These are phyloP conservation scores for Pythium phragmitis DNA, from an alignment of 352 stramenopile genomes.

Conservation along the genomic window DNA sequence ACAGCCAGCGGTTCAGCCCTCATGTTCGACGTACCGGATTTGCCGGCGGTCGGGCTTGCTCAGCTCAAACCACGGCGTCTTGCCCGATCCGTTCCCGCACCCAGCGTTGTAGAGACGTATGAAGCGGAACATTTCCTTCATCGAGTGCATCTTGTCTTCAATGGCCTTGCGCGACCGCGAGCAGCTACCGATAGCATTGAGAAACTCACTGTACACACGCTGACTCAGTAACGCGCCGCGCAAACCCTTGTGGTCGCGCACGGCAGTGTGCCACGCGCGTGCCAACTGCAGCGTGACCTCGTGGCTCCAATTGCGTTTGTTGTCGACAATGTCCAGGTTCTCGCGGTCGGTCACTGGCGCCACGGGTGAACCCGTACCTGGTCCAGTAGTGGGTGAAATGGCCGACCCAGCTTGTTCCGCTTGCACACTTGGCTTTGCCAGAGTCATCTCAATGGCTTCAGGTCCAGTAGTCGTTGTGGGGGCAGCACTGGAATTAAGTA, in stretches of 20 bases:
- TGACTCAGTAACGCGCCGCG: constrained; percentile 46
- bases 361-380: neutral
- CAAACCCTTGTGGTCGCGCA: constrained; percentile 31
- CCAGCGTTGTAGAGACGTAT: constrained; percentile 49
- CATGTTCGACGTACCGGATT: constrained; percentile 28
- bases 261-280: constrained; percentile 45
- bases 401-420: neutral
- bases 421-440: neutral
- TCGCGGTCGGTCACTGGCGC: neutral
- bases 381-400: neutral
- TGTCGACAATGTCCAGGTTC: constrained; percentile 30
- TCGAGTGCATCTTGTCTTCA: constrained; percentile 77
- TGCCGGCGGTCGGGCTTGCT: constrained; percentile 48
- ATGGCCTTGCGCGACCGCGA: constrained; percentile 62
- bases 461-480: neutral
- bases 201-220: constrained; percentile 55
- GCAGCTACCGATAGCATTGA: constrained; percentile 38
- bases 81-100: constrained; percentile 24
- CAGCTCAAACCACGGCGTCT: constrained; percentile 55
- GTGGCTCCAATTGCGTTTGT: constrained; percentile 58
- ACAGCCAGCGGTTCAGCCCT: no score
- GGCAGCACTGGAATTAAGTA: constrained; percentile 32
- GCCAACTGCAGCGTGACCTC: constrained; percentile 63
- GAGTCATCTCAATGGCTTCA: neutral
- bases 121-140: constrained; percentile 74